These are phyloP conservation scores for Cladosporium cucumerinum DNA, from an alignment of 2,329 filamentous ascomycete genomes.

Conservation along the genomic window DNA sequence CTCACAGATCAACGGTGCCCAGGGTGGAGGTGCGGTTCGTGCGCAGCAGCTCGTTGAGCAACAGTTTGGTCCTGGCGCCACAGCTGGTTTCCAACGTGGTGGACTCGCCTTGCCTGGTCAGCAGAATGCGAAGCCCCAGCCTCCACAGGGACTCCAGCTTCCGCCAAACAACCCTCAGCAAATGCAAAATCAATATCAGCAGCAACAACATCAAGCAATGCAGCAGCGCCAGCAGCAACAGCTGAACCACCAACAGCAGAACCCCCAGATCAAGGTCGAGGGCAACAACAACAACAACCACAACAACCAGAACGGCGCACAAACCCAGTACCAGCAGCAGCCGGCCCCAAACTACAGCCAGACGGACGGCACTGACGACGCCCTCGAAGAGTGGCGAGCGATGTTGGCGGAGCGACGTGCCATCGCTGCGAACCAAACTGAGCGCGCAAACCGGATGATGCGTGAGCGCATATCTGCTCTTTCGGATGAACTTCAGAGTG, in stretches of 20 bases:
- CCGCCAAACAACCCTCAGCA: constrained; percentile 32
- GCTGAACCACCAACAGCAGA: constrained; percentile 28
- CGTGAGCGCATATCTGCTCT: constrained; percentile 64
- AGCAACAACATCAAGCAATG: constrained; percentile 38
- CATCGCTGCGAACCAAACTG: constrained; percentile 49
- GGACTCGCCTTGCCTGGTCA: constrained; percentile 34
- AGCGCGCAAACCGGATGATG: constrained; percentile 65
- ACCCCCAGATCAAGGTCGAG: constrained; percentile 37
- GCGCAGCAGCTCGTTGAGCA: constrained; percentile 56
- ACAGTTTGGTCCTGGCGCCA: constrained; percentile 58
- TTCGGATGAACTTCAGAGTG: constrained; percentile 68
- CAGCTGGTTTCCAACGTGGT: constrained; percentile 54
- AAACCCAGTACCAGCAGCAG: constrained; percentile 37
- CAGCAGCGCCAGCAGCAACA: constrained; percentile 38
- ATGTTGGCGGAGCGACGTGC: constrained; percentile 58
- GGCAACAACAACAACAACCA: constrained; percentile 24
- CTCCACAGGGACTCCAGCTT: constrained; percentile 35
- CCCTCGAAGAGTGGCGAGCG: constrained; percentile 54
- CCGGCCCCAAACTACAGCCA: constrained; percentile 39
- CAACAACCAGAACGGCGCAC: constrained; percentile 24
- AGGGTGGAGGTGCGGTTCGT: constrained; percentile 40
- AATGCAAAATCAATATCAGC: constrained; percentile 20
- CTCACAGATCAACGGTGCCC: constrained; percentile 25
- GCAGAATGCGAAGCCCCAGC: constrained; percentile 21
- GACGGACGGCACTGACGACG: constrained; percentile 41